A percentile compares a stretch with the other conserved stretches of the same genome.
Evolutionary conservation across 768 basidiomycete species (phyloP).

Genomic region (Podaxis carcinomalis): DNA sequence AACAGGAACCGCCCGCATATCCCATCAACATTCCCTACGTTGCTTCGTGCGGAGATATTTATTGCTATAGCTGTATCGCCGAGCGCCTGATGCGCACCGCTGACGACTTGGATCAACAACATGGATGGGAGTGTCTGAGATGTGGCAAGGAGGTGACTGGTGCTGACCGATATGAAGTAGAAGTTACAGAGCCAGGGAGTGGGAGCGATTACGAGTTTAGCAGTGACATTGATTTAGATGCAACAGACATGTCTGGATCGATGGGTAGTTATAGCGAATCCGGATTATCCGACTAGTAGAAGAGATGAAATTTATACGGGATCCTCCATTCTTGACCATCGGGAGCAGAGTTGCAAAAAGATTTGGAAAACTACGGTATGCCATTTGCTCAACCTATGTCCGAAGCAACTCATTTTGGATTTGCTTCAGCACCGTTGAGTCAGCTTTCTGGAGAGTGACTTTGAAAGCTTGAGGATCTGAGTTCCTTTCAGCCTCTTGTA

Average conservation of each 20-base stretch:
- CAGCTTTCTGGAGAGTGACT: constrained; percentile 59
- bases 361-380: not conserved
- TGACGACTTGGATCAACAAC: constrained; percentile 55
- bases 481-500: constrained; percentile 60
- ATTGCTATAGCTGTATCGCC: constrained; percentile 92
- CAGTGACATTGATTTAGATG: constrained; percentile 39
- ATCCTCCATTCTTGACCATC: not conserved
- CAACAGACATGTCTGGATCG: constrained; percentile 56
- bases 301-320: constrained; percentile 15
- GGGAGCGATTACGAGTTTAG: constrained; percentile 62
- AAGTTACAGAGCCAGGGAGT: constrained; percentile 32
- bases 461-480: constrained; percentile 62
- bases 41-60: constrained; percentile 79
- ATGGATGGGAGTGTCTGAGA: constrained; percentile 80
- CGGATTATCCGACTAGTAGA: constrained; percentile 29
- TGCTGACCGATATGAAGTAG: constrained; percentile 56
- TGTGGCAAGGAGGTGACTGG: constrained; percentile 64
- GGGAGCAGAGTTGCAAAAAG: not conserved
- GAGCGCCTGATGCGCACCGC: constrained; percentile 73
- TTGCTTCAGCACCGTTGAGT: constrained; percentile 71
- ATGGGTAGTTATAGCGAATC: constrained; percentile 49
- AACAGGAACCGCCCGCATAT: constrained; percentile 45
- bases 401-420: constrained; percentile 49
- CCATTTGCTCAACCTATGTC: constrained; percentile 10
- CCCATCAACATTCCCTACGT: constrained; percentile 82